phyloP scores from a whole-genome alignment of 2,329 filamentous ascomycete species.

The Botrytis aclada region DNA sequence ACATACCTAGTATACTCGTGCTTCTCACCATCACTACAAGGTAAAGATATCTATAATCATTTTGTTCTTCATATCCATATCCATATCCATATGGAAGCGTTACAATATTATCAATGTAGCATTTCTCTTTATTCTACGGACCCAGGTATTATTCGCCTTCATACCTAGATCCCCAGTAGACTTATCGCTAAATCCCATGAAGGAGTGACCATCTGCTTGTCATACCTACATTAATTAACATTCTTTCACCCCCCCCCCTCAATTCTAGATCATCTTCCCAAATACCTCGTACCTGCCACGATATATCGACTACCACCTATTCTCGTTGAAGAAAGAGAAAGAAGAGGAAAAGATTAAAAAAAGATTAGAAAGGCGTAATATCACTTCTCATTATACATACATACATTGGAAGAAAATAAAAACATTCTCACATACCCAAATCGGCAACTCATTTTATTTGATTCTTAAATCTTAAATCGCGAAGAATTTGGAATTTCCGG shows the following conservation, averaged over 20 bases:
- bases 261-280: background rate
- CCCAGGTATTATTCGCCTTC: background rate
- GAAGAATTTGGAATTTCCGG: background rate
- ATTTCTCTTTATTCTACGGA: background rate
- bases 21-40: too few species aligned
- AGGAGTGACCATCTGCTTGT: background rate
- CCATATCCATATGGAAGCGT: background rate
- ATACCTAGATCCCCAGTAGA: background rate
- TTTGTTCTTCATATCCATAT: too few species aligned
- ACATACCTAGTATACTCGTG: too few species aligned
- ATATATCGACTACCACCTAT: background rate
- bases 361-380: background rate
- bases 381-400: too few species aligned
- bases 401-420: background rate
- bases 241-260: background rate
- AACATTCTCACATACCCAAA: background rate
- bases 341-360: rapidly evolving
- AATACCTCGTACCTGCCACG: background rate
- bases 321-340: background rate
- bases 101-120: background rate
- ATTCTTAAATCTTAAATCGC: background rate
- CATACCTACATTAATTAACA: background rate
- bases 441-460: background rate
- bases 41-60: too few species aligned
- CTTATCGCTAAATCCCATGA: background rate